A percentile compares a stretch with the other conserved stretches of the same genome.
Conservation (phyloP, 2,329 filamentous ascomycete genomes). For the Ilyonectria robusta region DNA sequence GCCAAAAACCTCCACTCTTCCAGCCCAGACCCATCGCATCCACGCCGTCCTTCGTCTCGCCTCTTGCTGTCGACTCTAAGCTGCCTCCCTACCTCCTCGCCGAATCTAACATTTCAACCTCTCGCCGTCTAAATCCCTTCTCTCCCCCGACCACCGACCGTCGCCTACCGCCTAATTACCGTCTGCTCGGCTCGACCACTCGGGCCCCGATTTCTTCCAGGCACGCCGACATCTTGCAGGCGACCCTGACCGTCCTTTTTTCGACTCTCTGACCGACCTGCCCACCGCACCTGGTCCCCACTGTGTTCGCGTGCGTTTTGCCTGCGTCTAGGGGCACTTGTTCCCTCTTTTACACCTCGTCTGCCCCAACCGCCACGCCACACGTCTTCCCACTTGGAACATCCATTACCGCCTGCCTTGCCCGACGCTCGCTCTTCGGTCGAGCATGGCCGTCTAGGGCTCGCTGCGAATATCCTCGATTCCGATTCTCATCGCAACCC, state of each 20-base stretch:
- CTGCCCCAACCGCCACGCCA: conserved; percentile 42
- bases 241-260: conserved; percentile 45
- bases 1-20: conserved; percentile 39
- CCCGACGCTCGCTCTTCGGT: conserved; percentile 31
- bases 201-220: conserved; percentile 26
- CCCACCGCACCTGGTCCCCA: conserved; percentile 38
- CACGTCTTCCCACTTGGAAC: conserved; percentile 36
- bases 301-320: conserved; percentile 40
- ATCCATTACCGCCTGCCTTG: conserved; percentile 38
- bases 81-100: conserved; percentile 33
- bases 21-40: conserved; percentile 37
- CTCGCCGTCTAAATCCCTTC: conserved; percentile 24
- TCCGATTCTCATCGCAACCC: conserved; percentile 5
- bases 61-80: conserved; percentile 32
- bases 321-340: conserved; percentile 45
- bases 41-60: conserved; percentile 20
- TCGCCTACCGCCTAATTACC: conserved; percentile 9
- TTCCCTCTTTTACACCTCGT: conserved; percentile 41
- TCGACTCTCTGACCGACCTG: conserved; percentile 40
- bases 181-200: conserved; percentile 7
- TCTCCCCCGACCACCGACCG: background rate
- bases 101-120: conserved; percentile 24
- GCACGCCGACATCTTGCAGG: conserved; percentile 34
- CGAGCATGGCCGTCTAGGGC: conserved; percentile 28
- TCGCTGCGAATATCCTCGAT: conserved; percentile 12